These are phyloP conservation scores for Phlebopus sp. DNA, from an alignment of 1,284 basidiomycete species.

Conservation along the genomic window DNA sequence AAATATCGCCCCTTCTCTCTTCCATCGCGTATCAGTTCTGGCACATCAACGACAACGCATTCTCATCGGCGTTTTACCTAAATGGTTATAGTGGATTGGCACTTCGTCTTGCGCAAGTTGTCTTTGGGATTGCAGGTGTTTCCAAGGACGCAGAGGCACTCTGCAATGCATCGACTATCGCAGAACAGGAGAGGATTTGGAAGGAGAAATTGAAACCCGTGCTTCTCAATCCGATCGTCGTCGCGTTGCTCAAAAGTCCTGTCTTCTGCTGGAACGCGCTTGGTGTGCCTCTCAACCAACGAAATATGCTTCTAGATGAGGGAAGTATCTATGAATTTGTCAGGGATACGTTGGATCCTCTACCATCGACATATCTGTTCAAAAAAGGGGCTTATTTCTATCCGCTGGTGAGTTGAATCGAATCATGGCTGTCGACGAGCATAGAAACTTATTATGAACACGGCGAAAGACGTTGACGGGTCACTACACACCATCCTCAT, in stretches of 20 bases:
- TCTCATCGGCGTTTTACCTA: conserved; percentile 69
- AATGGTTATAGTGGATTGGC: conserved; percentile 75
- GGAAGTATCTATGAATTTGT: conserved; percentile 60
- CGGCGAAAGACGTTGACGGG: conserved; percentile 52
- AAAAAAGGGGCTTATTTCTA: conserved; percentile 70
- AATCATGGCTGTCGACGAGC: neutral
- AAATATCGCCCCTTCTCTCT: conserved; percentile 71
- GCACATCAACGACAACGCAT: conserved; percentile 64
- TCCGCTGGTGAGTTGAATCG: conserved; percentile 44
- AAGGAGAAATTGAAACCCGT: conserved; percentile 57
- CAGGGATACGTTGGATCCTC: conserved; percentile 63
- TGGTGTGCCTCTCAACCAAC: conserved; percentile 77
- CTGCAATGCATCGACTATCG: conserved; percentile 53
- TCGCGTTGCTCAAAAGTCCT: conserved; percentile 60
- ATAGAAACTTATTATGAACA: too few species aligned
- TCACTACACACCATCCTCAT: conserved; percentile 64
- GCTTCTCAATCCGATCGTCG: conserved; percentile 64
- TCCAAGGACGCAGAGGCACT: conserved; percentile 54
- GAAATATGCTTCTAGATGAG: conserved; percentile 66
- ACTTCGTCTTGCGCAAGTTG: conserved; percentile 60
- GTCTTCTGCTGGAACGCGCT: conserved; percentile 83
- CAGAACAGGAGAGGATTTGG: conserved; percentile 72
- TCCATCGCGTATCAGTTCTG: conserved; percentile 78
- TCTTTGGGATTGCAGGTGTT: conserved; percentile 64
- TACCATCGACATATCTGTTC: conserved; percentile 49